These are phyloP conservation scores for Sistotremastrum suecicum DNA, from an alignment of 768 basidiomycete genomes.

Conservation along the genomic window DNA sequence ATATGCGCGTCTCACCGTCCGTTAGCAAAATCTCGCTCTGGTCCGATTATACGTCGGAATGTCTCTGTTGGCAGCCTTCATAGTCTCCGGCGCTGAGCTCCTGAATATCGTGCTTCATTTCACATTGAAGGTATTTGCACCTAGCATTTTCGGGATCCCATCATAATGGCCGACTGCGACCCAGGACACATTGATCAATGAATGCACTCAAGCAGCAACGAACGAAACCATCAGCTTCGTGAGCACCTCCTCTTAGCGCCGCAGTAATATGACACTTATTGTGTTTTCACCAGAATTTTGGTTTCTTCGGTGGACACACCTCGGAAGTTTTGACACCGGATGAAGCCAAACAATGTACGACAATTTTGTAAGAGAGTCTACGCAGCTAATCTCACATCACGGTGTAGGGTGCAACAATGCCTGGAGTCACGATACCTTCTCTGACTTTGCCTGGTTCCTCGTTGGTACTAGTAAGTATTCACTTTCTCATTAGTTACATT, in stretches of 20 bases:
- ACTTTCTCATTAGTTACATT: background rate
- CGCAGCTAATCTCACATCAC: conserved; percentile 5
- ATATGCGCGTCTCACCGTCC: background rate
- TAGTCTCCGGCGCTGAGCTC: conserved; percentile 38
- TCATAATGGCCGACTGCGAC: background rate
- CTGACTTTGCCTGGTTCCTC: conserved; percentile 50
- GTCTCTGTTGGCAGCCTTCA: conserved; percentile 30
- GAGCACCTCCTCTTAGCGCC: conserved; percentile 6
- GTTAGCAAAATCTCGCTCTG: conserved; percentile 38
- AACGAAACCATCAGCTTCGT: conserved; percentile 21
- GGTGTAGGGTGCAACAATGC: conserved; percentile 42
- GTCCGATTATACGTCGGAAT: conserved; percentile 44
- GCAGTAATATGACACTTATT: background rate
- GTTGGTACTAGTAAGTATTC: conserved; percentile 37
- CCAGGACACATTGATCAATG: conserved; percentile 38
- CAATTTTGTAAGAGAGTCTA: background rate
- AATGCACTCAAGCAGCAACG: conserved; percentile 33
- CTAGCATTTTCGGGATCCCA: background rate
- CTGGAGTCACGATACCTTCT: conserved; percentile 56
- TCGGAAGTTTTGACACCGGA: conserved; percentile 16
- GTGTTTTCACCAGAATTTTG: conserved; percentile 18
- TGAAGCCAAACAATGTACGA: conserved; percentile 36
- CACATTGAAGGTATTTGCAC: conserved; percentile 38
- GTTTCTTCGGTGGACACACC: conserved; percentile 38
- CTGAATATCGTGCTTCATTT: conserved; percentile 53